Evolutionary conservation across 2,329 filamentous ascomycete species (phyloP).

Genomic region (Metarhizium guizhouense): DNA sequence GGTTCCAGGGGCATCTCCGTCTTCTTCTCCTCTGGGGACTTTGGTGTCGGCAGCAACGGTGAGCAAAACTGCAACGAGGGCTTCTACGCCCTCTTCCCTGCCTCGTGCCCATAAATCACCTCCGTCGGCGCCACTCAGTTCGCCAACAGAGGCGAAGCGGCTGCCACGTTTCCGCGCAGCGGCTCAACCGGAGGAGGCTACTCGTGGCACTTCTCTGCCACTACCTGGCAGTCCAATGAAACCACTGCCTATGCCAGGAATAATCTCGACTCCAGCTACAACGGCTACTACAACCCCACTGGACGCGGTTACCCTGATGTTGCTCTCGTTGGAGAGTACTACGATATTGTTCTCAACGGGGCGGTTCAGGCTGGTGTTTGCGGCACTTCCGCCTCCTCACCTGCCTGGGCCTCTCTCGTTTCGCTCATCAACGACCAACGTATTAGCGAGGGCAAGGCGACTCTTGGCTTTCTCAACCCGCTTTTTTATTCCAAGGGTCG

Average conservation of each 20-base stretch:
- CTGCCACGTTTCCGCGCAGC: too few relatives aligned
- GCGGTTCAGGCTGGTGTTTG: conserved; percentile 11
- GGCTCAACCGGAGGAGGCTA: too few relatives aligned
- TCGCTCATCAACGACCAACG: conserved; percentile 55
- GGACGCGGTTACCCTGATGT: conserved; percentile 56
- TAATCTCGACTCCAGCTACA: conserved; percentile 31
- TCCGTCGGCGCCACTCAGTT: too few relatives aligned
- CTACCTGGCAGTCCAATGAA: too few relatives aligned
- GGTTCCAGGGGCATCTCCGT: conserved; percentile 40
- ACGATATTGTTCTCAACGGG: too few relatives aligned
- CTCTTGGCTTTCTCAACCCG: conserved; percentile 2
- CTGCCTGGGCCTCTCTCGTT: conserved; percentile 53
- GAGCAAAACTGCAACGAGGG: conserved; percentile 9
- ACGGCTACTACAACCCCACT: conserved; percentile 29
- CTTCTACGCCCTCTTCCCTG: conserved; percentile 23
- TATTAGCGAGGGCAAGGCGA: conserved; percentile 38
- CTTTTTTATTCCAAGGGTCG: too few relatives aligned
- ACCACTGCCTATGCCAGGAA: conserved; percentile 3
- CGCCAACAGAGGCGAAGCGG: too few relatives aligned
- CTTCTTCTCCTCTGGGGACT: conserved; percentile 30
- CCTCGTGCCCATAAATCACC: too few relatives aligned
- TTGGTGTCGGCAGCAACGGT: conserved; percentile 15
- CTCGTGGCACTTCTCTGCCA: too few relatives aligned
- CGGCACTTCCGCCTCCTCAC: conserved; percentile 45
- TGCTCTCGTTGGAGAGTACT: conserved; percentile 36